Base-by-base conservation (phyloP, 495 filamentous ascomycete genomes). In the Neohortaea acidophila region DNA sequence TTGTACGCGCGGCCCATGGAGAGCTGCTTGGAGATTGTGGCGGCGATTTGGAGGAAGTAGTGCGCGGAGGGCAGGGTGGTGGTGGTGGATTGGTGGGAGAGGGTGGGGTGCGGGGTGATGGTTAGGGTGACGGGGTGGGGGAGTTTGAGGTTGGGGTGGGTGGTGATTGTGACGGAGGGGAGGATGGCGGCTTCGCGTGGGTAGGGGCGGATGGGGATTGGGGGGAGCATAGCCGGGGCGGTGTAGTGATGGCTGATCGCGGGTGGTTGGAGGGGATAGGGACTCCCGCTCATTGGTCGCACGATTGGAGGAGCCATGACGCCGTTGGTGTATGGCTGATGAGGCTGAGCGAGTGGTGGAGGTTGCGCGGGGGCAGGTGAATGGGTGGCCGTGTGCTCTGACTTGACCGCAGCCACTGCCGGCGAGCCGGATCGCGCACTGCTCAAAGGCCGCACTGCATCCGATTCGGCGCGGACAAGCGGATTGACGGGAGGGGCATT, bases 71-170 rank as follows among this genome's bases (percentile, higher is more conserved):
- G 75, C 8, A 84, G 59, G 30, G 70, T 72, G 18, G 84, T 54
- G 4, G 78, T 75, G 31, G 82, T 53, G 14, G 72, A 78, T 43
- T 84, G 77, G 38, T 82, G 77, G 12, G 69, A 62, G 38, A 73
- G 51, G 21, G 61, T 72, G 1, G 68, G 48, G 32, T 75, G 70
- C 2, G 83, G 70, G 0, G 69, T 64, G 29, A 87, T 57, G 28
- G 73, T 62, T 21, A 77, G 52, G 19, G 60, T 57, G 54, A 78
- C 70, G 14, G 51, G 57, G 21, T 56, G 50, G 15, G 38, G 21
- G 12, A 73, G 52, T 17, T 66, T 70, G 21, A 84, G 60, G 1
- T 64, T 64, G 2, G 75, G 70, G 55, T 82, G 78, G 2, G 78
- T 75, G 25, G 60, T 55, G n/a, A 92, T 55, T 18, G 68, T 52